Percentiles rank a stretch among this genome's conserved stretches.
These are phyloP conservation scores for Hygrophoropsis aurantiaca DNA, from an alignment of 768 basidiomycete genomes.

Conservation along the genomic window DNA sequence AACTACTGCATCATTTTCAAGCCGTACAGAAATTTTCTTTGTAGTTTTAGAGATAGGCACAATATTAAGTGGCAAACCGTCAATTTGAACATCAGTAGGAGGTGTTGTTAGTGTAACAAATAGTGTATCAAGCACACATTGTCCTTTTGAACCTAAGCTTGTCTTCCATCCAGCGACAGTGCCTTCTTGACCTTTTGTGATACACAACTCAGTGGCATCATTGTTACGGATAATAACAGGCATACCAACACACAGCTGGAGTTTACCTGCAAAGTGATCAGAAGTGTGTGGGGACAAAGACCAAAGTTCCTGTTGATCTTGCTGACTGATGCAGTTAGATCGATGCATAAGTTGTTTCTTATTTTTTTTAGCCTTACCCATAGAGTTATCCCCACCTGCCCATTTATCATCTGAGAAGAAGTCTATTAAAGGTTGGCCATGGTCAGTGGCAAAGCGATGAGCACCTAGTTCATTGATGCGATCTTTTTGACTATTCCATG, in stretches of 20 bases:
- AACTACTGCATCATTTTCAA: conserved; percentile 16
- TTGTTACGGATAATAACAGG: conserved; percentile 34
- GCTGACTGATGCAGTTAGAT: conserved; percentile 23
- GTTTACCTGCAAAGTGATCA: too few species aligned
- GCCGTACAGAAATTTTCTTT: conserved; percentile 5
- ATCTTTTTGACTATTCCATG: conserved; percentile 31
- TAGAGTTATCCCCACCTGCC: not conserved
- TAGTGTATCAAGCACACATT: conserved; percentile 23
- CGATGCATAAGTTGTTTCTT: too few species aligned
- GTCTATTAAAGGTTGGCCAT: conserved; percentile 16
- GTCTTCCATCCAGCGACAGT: conserved; percentile 26
- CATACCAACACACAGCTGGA: too few species aligned
- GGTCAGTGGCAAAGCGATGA: conserved; percentile 33
- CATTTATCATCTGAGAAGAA: conserved; percentile 28
- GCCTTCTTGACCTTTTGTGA: conserved; percentile 35
- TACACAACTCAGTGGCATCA: too few species aligned
- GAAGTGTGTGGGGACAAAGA: too few species aligned
- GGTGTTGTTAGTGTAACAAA: conserved; percentile 30
- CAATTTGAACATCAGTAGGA: conserved; percentile 18
- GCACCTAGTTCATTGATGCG: conserved; percentile 25
- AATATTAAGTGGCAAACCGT: conserved; percentile 30
- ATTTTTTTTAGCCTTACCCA: too few species aligned
- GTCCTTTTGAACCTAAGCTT: conserved; percentile 5
- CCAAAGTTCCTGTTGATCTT: too few species aligned
- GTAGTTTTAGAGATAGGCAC: conserved; percentile 18